These are phyloP conservation scores for Bacterosira constricta DNA, from an alignment of 108 stramenopile genomes.

Conservation along the genomic window DNA sequence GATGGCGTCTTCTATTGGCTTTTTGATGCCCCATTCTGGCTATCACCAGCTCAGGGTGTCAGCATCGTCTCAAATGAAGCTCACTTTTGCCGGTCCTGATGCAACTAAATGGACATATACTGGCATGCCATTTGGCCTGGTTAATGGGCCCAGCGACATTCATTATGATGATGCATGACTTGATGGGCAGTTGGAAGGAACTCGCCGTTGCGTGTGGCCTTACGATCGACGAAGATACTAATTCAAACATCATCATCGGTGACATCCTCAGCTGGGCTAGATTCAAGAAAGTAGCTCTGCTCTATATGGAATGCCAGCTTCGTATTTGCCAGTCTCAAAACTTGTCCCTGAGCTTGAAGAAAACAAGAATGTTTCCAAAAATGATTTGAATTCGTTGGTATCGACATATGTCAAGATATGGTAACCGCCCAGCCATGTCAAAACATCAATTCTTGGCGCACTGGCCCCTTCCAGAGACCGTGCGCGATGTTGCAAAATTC, in stretches of 20 bases:
- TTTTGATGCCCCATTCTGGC: background rate
- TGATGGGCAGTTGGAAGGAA: background rate
- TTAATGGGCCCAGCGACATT: constrained; percentile 1
- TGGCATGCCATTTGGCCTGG: constrained; percentile 6
- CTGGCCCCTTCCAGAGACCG: background rate
- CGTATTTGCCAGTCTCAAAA: background rate
- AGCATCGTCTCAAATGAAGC: background rate
- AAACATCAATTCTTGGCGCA: background rate
- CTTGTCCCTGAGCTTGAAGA: background rate
- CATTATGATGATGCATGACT: constrained; percentile 9
- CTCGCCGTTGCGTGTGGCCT: background rate
- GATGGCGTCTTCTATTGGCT: background rate
- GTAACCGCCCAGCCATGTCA: too few relatives aligned
- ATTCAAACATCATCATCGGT: constrained; percentile 2
- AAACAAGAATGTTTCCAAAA: too few relatives aligned
- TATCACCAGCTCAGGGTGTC: background rate
- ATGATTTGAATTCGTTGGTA: background rate
- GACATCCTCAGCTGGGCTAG: constrained; percentile 10
- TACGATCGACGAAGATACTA: constrained; percentile 12
- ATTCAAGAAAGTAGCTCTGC: background rate
- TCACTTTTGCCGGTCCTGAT: background rate
- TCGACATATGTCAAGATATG: background rate
- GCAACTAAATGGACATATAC: constrained; percentile 1
- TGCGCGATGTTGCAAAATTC: too few relatives aligned
- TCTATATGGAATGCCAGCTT: constrained; percentile 7